Evolutionary conservation across 257 asterid species (phyloP).

Genomic region (Orobanche coerulescens): DNA sequence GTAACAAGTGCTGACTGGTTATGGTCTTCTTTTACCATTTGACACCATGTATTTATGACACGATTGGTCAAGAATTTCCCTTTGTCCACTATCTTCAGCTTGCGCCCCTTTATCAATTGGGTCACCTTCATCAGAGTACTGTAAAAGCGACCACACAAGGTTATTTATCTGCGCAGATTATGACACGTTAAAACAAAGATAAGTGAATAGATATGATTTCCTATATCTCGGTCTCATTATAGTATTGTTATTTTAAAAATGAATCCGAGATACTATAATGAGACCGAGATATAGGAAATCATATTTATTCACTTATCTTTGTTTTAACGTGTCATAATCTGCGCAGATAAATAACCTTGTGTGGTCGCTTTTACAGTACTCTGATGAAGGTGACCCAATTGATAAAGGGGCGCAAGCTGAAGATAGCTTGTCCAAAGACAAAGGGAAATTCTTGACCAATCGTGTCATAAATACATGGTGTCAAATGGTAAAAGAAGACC

Average conservation of each 20-base stretch:
- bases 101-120: conserved; percentile 36
- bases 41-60: conserved; percentile 51
- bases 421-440: conserved; percentile 31
- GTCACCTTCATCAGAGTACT: conserved; percentile 81
- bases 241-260: neutral
- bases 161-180: neutral
- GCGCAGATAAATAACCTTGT: neutral
- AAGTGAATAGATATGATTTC: conserved; percentile 1
- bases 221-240: neutral
- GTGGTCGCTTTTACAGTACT: conserved; percentile 36
- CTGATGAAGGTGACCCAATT: conserved; percentile 67
- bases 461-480: conserved; percentile 49
- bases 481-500: conserved; percentile 47
- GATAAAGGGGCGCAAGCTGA: conserved; percentile 40
- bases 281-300: neutral
- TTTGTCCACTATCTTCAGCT: conserved; percentile 36
- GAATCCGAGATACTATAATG: neutral
- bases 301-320: neutral
- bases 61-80: conserved; percentile 42
- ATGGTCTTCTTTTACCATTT: conserved; percentile 45
- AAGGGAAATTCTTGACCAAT: conserved; percentile 43
- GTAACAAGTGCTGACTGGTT: conserved; percentile 46
- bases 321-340: neutral
- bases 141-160: conserved; percentile 19
- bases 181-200: neutral